Evolutionary conservation across 768 basidiomycete genomes (phyloP), one percentile per base, ranked within the genome.

Genomic region (Serendipita sp.): DNA sequence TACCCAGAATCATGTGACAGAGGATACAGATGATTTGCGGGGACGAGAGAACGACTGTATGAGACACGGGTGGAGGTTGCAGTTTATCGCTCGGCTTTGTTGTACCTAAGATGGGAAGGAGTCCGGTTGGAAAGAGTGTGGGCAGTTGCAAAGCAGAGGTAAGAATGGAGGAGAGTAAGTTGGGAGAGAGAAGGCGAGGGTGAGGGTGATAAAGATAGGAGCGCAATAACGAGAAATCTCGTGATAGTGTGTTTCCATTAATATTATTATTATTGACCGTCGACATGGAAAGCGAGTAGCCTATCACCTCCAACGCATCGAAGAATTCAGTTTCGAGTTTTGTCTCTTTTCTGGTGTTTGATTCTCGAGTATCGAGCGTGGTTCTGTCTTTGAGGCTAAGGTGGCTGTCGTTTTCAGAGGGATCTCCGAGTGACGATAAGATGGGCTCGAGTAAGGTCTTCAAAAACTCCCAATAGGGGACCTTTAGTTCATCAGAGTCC

Each of bases 1-100:
- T 60, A 10, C 56, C 56, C 10, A 60, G 56, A 60, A 60, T 3
- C 56, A 60, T 60, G 28, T 60, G 56, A n/a, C 56, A 60, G 3
- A 60, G 7, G 8, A 60, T 3, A 32, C 56, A 60, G 8, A 10
- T 35, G 16, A 60, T n/a, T 60, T 60, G 56, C 0, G 3, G 4
- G 10, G 24, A 16, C 16, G 28, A 28, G 16, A 60, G 56, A 3
- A 28, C 32, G 16, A 60, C 28, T 13, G 38, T 41, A 13, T 13
- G 5, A 41, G 38, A 41, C 13, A 13, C 38, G 38, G 38, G 13
- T 41, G 38, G 7, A 13, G 30, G 18, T 32, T 51, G 48, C 16
- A 8, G 48, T 18, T 18, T 51, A 1, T 18, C 30, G 30, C 18
- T 18, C 18, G 7, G 7, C 7, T 5, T 5, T 18, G 18, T 5